Conservation (phyloP, 2,329 filamentous ascomycete genomes). For the Phialophora expanda region DNA sequence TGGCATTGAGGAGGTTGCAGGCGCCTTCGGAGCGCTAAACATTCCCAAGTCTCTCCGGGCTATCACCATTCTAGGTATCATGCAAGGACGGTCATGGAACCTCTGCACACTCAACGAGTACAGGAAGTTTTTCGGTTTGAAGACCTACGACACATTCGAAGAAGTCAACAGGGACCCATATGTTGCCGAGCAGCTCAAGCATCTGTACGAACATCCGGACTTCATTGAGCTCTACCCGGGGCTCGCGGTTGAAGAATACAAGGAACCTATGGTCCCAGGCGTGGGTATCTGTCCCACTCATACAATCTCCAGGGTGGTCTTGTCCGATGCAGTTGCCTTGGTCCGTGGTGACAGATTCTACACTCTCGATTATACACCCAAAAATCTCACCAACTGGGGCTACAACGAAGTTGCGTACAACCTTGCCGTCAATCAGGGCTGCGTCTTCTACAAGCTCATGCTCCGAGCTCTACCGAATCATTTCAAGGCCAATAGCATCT, state of each 20-base stretch:
- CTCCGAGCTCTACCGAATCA: conserved; percentile 78
- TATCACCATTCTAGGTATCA: conserved; percentile 79
- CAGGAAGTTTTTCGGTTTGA: conserved; percentile 78
- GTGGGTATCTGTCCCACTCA: conserved; percentile 75
- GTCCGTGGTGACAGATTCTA: conserved; percentile 75
- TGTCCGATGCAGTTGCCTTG: conserved; percentile 79
- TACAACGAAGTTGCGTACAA: conserved; percentile 77
- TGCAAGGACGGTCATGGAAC: conserved; percentile 78
- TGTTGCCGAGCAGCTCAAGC: conserved; percentile 67
- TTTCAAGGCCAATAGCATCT: conserved; percentile 78
- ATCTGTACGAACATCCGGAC: conserved; percentile 73
- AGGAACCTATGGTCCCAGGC: conserved; percentile 73
- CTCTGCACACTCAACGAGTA: conserved; percentile 82
- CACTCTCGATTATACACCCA: conserved; percentile 71
- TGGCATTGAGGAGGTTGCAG: conserved; percentile 70
- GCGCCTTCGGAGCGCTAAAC: conserved; percentile 74
- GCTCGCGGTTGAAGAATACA: conserved; percentile 75
- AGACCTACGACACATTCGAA: conserved; percentile 76
- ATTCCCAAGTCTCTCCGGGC: conserved; percentile 75
- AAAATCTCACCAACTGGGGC: conserved; percentile 82
- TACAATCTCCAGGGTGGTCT: conserved; percentile 75
- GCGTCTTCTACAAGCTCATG: conserved; percentile 84
- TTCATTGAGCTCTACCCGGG: conserved; percentile 82
- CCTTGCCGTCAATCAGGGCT: conserved; percentile 75
- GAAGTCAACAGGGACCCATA: conserved; percentile 80